Conservation (phyloP, 495 filamentous ascomycete species). For the Letharia lupina region DNA sequence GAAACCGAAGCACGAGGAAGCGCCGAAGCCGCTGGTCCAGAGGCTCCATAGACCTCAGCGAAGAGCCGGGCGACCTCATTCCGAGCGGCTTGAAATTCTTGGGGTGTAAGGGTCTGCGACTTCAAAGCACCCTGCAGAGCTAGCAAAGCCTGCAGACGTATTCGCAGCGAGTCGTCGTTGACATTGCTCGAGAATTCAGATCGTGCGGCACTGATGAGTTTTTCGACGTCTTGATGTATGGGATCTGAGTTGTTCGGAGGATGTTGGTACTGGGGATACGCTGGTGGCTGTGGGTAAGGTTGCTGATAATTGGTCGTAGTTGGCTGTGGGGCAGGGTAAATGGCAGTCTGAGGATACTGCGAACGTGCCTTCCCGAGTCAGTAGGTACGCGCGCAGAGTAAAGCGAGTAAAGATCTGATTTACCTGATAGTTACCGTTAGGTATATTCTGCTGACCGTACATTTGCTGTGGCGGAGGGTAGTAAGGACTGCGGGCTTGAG, state of each 20-base stretch:
- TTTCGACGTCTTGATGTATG: conserved; percentile 73
- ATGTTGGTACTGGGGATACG: conserved; percentile 11
- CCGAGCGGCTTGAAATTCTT: conserved; percentile 70
- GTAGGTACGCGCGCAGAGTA: conserved; percentile 21
- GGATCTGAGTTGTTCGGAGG: conserved; percentile 49
- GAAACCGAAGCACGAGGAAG: conserved; percentile 24
- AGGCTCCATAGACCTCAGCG: conserved; percentile 12
- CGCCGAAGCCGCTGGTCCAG: neutral
- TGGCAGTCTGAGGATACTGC: conserved; percentile 25
- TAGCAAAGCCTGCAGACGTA: conserved; percentile 73
- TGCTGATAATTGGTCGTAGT: conserved; percentile 24
- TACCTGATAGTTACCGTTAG: conserved; percentile 36
- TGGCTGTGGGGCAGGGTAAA: conserved; percentile 37
- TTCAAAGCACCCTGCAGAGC: conserved; percentile 77
- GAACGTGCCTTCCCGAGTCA: conserved; percentile 7
- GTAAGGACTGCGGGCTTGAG: conserved; percentile 41
- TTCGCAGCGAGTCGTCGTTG: conserved; percentile 62
- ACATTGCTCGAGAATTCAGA: conserved; percentile 64
- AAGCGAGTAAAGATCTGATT: conserved; percentile 21
- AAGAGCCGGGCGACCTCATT: conserved; percentile 68
- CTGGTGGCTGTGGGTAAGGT: conserved; percentile 20
- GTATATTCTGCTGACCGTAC: conserved; percentile 21
- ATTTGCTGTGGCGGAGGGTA: conserved; percentile 27
- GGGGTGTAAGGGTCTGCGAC: conserved; percentile 65
- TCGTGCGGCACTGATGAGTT: conserved; percentile 60